Base-by-base conservation (phyloP, 768 basidiomycete species). In the Cantharellus anzutake region DNA sequence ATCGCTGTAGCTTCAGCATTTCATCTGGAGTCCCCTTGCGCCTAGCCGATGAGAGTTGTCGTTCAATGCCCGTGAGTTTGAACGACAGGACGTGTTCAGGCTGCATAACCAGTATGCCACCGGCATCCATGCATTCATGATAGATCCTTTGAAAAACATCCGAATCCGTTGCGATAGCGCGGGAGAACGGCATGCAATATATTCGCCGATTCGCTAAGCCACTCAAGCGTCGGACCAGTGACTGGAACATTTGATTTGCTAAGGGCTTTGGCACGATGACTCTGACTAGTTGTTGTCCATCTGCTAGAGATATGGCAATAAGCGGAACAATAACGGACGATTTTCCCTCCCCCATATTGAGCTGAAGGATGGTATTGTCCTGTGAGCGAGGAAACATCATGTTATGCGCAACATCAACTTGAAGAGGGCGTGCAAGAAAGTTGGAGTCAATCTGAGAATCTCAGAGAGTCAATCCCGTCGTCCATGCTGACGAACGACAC, bases 291-390 rank as follows among this genome's bases (percentile, higher is more conserved):
- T 68, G 71, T 2, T 68, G 14, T 0, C 75, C 72, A 62, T 80
- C 68, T 0, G 78, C 73, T 7, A 80, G 69, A 2, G 65, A 64
- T 3, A 70, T 63, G 0, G 70, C 67, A 1, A 71, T 66, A 41
- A 78, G 67, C 0, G 79, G 78, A 2, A 79, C 70, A 20, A 80
- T 80, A 2, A 77, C 76, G 3, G 72, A 70, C 11, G 75, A 73
- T 61, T 80, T 79, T 0, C 78, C 79, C 59, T 80, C 78, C 2
- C 78, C 78, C 78, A 80, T 80, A 55, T 80, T 78, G 14, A 80
- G 72, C 44, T 80, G 78, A 38, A 75, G 67, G 3, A 71, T 65
- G 0, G 73, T 73, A 55, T 75, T 80, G 4, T 63, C 14, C 2
- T 62, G 60, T 0, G 66, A 70, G 1, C 59, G 60, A 0, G 79